Conservation (phyloP, 176 grass and related monocot species). For the Avena sativa region DNA sequence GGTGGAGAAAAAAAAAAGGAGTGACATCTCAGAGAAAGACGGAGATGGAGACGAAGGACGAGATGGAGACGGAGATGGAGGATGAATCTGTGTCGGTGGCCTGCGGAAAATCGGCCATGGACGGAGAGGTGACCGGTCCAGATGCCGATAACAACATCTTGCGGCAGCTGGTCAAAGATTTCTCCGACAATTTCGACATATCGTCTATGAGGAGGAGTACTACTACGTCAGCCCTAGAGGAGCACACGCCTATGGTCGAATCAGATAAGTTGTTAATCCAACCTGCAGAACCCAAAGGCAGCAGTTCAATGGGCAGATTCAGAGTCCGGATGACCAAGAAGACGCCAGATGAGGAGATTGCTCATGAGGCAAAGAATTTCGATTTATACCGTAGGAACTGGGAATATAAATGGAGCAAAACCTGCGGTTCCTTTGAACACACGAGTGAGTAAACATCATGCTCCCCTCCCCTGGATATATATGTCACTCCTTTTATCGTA, state of each 20-base stretch:
- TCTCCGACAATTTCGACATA: neutral
- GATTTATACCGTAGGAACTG: neutral
- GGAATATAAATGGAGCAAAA: neutral
- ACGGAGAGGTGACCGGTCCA: too few relatives aligned
- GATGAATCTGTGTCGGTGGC: too few relatives aligned
- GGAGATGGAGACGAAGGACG: too few relatives aligned
- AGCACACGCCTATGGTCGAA: neutral
- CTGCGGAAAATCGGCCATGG: too few relatives aligned
- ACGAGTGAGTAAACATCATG: neutral
- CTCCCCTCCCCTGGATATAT: too few relatives aligned
- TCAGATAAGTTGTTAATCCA: neutral
- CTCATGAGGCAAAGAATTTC: neutral
- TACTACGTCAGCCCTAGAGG: neutral
- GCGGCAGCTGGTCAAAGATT: neutral
- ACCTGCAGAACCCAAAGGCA: neutral
- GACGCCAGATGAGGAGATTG: neutral
- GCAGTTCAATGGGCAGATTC: neutral
- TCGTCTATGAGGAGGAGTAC: neutral
- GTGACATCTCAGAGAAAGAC: too few relatives aligned
- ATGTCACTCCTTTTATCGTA: too few relatives aligned
- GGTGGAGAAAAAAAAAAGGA: too few relatives aligned
- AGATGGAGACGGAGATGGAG: too few relatives aligned
- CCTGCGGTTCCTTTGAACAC: neutral
- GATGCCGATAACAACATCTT: too few relatives aligned
- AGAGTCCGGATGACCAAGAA: neutral